Evolutionary conservation across 1,284 basidiomycete genomes (phyloP), one percentile per base, ranked within the genome.

Genomic region (Pisolithus thermaeus): DNA sequence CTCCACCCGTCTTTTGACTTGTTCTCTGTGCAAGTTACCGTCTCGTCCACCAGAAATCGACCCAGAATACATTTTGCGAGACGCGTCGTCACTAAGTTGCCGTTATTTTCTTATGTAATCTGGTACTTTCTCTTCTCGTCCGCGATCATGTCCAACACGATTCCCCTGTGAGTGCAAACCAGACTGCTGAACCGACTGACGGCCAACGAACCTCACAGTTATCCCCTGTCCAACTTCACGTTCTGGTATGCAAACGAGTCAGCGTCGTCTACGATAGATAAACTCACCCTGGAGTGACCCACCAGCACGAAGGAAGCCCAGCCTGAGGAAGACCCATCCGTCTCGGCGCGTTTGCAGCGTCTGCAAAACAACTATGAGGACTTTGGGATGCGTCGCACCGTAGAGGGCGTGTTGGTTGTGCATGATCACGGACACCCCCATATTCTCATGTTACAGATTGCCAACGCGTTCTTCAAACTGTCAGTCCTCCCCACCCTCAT

Each of bases 401-500:
- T 97, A 9, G 96, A 99, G 65, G 96, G 93, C n/a, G 87, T 98
- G 55, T 81, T 99, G 32, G 87, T 98, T 48, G 94, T 97, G 23
- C 94, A 97, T 70, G 90, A 93, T 66, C 92, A 93, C 57, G 91
- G 92, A 0, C 90, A 95, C 65, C 92, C 93, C 3, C 96, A 98
- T 65, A 90, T 98, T 55, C 82, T 99, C 58, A 96, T 98, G 84
- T 80, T 98, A 14, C 96, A 98, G 69, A 97, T 99, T 64, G 96
- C 94, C 32, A 97, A 97, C 67, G 93, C 94, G 18, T 99, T 97
- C 72, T 98, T 97, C 80, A 98, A 98, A 70, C 81, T 98, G 92
- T 93, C 62, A 64, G 90, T 44, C 12, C 49, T 12, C 39, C 18
- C 27, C 52, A 35, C 47, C 48, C 43, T 46, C 3, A 9, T 22